Evolutionary conservation across 306 rosid species (phyloP).

Genomic region (Leucaena leucocephala): DNA sequence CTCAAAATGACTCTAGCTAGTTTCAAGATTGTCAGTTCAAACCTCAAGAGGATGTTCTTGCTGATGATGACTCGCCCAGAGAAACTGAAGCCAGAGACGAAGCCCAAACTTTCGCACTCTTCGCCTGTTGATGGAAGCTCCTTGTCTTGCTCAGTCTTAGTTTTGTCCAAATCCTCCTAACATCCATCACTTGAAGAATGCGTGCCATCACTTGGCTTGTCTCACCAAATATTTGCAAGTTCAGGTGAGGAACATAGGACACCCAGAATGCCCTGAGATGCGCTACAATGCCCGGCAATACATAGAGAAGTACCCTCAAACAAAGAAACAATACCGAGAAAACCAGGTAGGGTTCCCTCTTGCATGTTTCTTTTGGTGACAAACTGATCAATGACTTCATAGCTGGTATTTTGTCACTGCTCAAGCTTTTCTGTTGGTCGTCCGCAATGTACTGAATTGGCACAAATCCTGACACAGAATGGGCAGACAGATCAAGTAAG

Average conservation of each 20-base stretch:
- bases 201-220: constrained; percentile 63
- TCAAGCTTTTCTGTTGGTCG: constrained; percentile 32
- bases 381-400: constrained; percentile 37
- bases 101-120: constrained; percentile 74
- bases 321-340: constrained; percentile 62
- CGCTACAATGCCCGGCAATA: constrained; percentile 44
- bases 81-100: constrained; percentile 80
- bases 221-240: constrained; percentile 71
- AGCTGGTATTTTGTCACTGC: constrained; percentile 37
- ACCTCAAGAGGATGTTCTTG: constrained; percentile 36
- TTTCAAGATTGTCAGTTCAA: constrained; percentile 37
- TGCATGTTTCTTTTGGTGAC: constrained; percentile 43
- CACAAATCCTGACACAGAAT: constrained; percentile 55
- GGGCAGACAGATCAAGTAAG: constrained; percentile 8
- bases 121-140: constrained; percentile 68
- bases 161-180: constrained; percentile 73
- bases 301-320: constrained; percentile 48
- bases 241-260: constrained; percentile 56
- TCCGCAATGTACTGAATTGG: constrained; percentile 41
- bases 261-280: constrained; percentile 56
- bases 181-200: constrained; percentile 57
- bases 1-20: constrained; percentile 38
- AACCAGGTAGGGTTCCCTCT: constrained; percentile 59
- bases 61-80: constrained; percentile 60
- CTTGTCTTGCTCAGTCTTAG: constrained; percentile 64